Base-by-base conservation (phyloP, 495 filamentous ascomycete species). In the Xylaria flabelliformis region DNA sequence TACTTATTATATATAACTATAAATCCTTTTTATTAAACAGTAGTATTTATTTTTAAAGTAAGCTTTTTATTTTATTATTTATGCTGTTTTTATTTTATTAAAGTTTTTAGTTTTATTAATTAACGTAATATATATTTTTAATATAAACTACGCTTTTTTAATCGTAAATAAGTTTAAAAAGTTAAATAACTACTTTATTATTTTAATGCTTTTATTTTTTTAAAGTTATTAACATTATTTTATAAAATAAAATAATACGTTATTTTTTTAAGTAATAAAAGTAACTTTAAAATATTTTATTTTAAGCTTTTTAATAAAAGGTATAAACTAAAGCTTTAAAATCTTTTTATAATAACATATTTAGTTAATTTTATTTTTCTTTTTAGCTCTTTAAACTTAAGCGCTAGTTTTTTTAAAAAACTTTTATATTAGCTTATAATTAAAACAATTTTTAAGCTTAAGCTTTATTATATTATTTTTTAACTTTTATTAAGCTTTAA, bases 1-100 rank as follows among this genome's bases (percentile, higher is more conserved):
- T 17, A 58, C 19, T 17, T 58, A 58, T 34, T 58, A 58, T 19
- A 62, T 41, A 41, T 39, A 34, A n/a, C 13, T 36, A 32, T 62
- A 62, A 9, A 62, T 62, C n/a, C 10, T 62, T 36, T 62, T 41
- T 17, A 62, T 34, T 62, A 62, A 41, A 41, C 24, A 62, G 1
- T 62, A 41, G 12, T 21, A 6, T 41, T 62, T 62, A 41, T 62
- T 39, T 10, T 21, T 41, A 21, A 62, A 62, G 8, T 59, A 59
- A 1, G 4, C 9, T 59, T 17, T 59, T 59, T 59, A 59, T n/a
- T 59, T 41, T 0, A 9, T 21, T 36, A 21, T 41, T 41, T 62
- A 62, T 24, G 1, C 42, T 36, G 50, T 41, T 58, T 67, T 46
- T 64, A 42, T 67, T 24, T 69, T 73, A 34, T 70, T 70, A 21